Base-by-base conservation (phyloP, 2,329 filamentous ascomycete species). In the Colletotrichum navitas region DNA sequence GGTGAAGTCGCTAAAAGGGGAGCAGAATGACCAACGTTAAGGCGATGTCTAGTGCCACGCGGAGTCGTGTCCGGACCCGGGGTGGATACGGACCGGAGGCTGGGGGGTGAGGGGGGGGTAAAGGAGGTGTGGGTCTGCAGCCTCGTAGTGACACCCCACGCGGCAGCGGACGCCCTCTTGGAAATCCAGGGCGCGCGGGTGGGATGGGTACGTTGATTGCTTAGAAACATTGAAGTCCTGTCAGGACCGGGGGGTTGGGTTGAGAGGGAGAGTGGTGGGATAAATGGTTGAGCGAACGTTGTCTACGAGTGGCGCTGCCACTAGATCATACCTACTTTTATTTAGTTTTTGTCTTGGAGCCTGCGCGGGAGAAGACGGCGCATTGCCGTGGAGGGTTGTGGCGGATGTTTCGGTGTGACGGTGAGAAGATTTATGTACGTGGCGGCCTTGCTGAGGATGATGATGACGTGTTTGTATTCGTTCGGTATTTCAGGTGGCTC, bases 351-450 rank as follows among this genome's bases (percentile, higher is more conserved):
- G 51, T 55, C 29, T 55, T 14, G 10, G 51, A n/a, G 51, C 29
- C 29, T 29, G 18, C 18, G 7, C 18, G 18, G 51, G 32, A 34
- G 24, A 24, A 43, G 10, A 24, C 2, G 29, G 26, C 6, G 12
- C 49, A 26, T 10, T 26, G 11, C 49, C 26, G 14, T 32, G 49
- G 10, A 18, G 18, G 29, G 18, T 10, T 12, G 29, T 5, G 51
- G 16, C 26, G 51, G 29, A 34, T 55, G 18, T n/a, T 55, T 52
- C 51, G 51, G 51, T 55, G 29, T 55, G 51, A 55, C 29, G 29
- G 18, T 14, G 16, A 14, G 14, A 32, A 3, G 2, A 16, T 11
- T 12, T 6, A 10, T 34, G 18, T 34, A 34, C 11, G 10, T 55
- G 29, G 11, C 29, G 29, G 29, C 16, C 18, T 34, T 12, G 51